Base-by-base conservation (phyloP, 1,139 yeast species). In the Candida mesenterica region DNA sequence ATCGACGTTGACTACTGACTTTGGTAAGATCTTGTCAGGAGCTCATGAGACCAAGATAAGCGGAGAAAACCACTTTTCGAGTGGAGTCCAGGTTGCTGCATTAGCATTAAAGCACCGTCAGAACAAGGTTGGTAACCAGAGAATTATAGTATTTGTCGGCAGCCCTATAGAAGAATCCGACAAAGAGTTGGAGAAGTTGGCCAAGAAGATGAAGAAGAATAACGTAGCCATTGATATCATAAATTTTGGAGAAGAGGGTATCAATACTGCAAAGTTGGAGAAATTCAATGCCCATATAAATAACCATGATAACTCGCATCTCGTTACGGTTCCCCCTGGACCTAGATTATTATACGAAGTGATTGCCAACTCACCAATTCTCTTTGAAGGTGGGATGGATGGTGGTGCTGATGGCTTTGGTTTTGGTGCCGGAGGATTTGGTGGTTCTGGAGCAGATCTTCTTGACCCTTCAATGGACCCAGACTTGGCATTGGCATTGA, bases 11-110 rank as follows among this genome's bases (percentile, higher is more conserved):
- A 89, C 97, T 1, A 73, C 82, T 1, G 96, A 90, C 57, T 86
- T 80, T 51, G 97, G 97, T 31, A 86, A 83, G 61, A 77, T 92
- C 39, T 69, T 90, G 45, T 72, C 89, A n/a, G 97, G 96, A 5
- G 72, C 88, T 30, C 96, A 89, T 52, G 89, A 84, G 33, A 82
- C 94, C 17, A 77, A 77, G 49, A 80, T 94, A 37, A 69, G 71
- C 17, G 97, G 97, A 1, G 59, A 58, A 22, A 62, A 71, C 33
- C 88, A 89, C 54, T 71, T 94, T 42, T 70, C 84, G 24, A 84
- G 90, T 32, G 95, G 96, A 12, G 79, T 92, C 48, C 96, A 90
- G 63, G 96, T 92, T 44, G 98, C 97, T n/a, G 95, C 95, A 32
- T 74, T 94, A 54, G 97, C 97, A 9, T 77, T 92, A 54, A 92